Conservation (phyloP, 352 stramenopile species). For the Globisporangium spinosum region DNA sequence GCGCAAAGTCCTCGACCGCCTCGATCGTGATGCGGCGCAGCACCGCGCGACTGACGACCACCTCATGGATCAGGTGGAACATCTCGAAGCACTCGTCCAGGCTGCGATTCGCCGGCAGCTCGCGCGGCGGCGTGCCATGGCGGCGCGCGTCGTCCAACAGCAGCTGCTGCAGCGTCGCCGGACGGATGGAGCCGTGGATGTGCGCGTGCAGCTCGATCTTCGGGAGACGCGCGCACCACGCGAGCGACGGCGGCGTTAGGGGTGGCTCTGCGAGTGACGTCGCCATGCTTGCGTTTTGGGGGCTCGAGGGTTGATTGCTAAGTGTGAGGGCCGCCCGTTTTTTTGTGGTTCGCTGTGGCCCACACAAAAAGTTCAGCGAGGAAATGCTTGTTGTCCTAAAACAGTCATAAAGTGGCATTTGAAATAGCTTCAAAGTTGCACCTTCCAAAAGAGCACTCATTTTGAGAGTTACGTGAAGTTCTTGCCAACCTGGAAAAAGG, state of each 20-base stretch:
- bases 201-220: slow-evolving; percentile 89
- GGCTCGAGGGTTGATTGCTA: slow-evolving; percentile 9
- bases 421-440: no score
- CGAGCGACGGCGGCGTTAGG: slow-evolving; percentile 19
- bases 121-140: slow-evolving; percentile 24
- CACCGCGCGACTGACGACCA: slow-evolving; percentile 62
- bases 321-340: not conserved
- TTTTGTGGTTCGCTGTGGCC: not conserved
- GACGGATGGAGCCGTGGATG: slow-evolving; percentile 81
- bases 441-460: no score
- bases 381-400: no score
- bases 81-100: slow-evolving; percentile 88
- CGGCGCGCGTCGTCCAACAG: slow-evolving; percentile 39
- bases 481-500: no score
- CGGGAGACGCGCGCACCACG: slow-evolving; percentile 54
- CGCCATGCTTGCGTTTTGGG: not conserved
- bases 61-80: slow-evolving; percentile 83
- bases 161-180: slow-evolving; percentile 63
- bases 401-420: no score
- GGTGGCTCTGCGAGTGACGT: not conserved
- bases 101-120: slow-evolving; percentile 45
- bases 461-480: no score
- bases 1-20: slow-evolving; percentile 79
- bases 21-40: slow-evolving; percentile 72
- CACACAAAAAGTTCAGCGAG: not conserved